A percentile compares a stretch with the other conserved stretches of the same genome.
These are phyloP conservation scores for Gloeopeniophorella convolvens DNA, from an alignment of 768 basidiomycete species.

Conservation along the genomic window DNA sequence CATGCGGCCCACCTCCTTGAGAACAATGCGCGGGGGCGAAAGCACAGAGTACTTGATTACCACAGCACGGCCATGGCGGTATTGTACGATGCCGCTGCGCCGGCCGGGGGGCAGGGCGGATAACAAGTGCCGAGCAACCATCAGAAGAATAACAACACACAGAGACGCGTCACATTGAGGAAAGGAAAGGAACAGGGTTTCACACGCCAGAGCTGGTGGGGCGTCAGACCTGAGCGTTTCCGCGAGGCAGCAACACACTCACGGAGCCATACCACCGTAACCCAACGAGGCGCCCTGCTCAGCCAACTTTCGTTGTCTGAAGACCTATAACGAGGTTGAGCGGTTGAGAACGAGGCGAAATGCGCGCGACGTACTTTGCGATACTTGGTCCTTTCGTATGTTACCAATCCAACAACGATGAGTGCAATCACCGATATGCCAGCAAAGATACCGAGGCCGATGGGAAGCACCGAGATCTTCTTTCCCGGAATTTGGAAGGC, in stretches of 20 bases:
- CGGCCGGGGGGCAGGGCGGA: neutral
- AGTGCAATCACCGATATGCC: conserved; percentile 82
- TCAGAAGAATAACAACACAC: neutral
- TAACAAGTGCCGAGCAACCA: neutral
- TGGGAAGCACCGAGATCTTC: conserved; percentile 66
- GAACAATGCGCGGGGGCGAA: neutral
- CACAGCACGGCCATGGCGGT: neutral
- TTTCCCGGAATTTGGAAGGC: conserved; percentile 67
- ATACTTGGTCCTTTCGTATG: conserved; percentile 82
- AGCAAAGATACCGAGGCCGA: conserved; percentile 78
- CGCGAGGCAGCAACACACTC: neutral
- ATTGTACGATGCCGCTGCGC: conserved; percentile 1
- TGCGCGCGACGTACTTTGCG: conserved; percentile 52
- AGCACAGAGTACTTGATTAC: neutral
- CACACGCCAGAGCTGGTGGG: too few species aligned
- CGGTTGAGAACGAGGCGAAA: neutral
- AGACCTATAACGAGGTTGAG: conserved; percentile 33
- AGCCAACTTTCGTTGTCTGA: conserved; percentile 67
- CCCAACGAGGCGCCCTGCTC: conserved; percentile 54
- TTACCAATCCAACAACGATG: conserved; percentile 76
- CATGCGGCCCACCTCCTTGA: too few species aligned
- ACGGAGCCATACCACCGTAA: conserved; percentile 46
- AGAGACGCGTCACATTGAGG: neutral
- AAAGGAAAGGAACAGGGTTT: neutral
- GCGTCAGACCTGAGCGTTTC: neutral